Evolutionary conservation across 495 filamentous ascomycete genomes (phyloP), one percentile per base, ranked within the genome.

Genomic region (Hyaloscypha variabilis): DNA sequence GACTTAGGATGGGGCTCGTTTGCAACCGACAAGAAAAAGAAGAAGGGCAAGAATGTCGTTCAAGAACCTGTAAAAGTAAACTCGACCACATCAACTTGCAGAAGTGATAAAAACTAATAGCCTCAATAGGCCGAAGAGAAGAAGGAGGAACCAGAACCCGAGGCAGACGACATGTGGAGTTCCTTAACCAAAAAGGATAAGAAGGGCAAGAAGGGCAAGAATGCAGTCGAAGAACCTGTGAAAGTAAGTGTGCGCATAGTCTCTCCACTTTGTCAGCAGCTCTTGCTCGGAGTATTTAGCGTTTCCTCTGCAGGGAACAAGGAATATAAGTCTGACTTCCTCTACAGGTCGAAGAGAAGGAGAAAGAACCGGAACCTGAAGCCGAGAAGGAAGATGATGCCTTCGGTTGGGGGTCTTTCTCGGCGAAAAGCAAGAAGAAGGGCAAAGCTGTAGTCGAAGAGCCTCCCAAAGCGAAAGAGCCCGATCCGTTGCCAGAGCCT

Each of bases 381-480:
- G 25, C 25, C 21, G 51, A 54, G 25, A 28, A 54, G 19, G 21
- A 73, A 24, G 57, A 59, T 14, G 57, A 59, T 52, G 70, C 69
- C 8, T 55, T 70, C 23, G 77, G 58, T 6, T 71, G 76, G 73
- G 73, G 74, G 25, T 69, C 42, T 58, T 50, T 60, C 58, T 71
- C 75, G 64, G 72, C 71, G 56, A 46, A n/a, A 13, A 71, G 75
- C 64, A 74, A 74, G 61, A 78, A 77, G 69, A 75, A 75, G 58
- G 68, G 63, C 52, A 63, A 66, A 25, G 67, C 58, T 11, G 60
- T 19, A 55, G 23, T 70, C 34, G 64, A 60, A 60, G 30, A 63
- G 58, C 31, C 65, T 28, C 58, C 63, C 65, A 59, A 58, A 66
- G 63, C 30, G 5, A 57, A 57, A 30, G 53, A 39, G 3, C 61